Base-by-base conservation (phyloP, 1,284 basidiomycete genomes). In the Austroboletus niveus region DNA sequence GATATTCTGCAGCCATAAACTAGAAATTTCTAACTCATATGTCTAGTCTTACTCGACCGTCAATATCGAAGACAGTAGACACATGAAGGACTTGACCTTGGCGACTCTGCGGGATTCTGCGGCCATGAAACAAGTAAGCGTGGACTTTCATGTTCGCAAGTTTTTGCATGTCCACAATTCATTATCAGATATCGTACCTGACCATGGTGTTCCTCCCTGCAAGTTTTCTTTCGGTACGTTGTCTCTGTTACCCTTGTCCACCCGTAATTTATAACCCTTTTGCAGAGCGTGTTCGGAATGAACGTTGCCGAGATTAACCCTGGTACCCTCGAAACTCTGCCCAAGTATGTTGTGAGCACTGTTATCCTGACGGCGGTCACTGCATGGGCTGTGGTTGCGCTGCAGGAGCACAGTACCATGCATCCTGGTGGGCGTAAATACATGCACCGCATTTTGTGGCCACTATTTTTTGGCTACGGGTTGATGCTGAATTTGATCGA, bases 351-450 rank as follows among this genome's bases (percentile, higher is more conserved):
- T 39, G 72, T 60, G 14, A 66, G 69, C 17, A 75, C 76, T 1
- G 36, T 80, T 7, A 69, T 74, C 15, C 58, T 83, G 53, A 83
- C 80, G 0, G 36, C 66, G 4, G 14, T 77, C n/a, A 81, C 81
- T 5, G 66, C 75, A 5, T 84, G 81, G 81, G 56, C 76, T 7
- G 54, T 72, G 7, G 45, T 71, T 5, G 70, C 69, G n/a, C 47
- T 69, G 7, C 70, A 72, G 20, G 29, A 48, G 5, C 40, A 60
- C 5, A 69, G 66, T 11, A 15, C 53, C 8, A 64, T 67, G 39
- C 68, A 70, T 35, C 27, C 44, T 0, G 49, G 48, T 3, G 52
- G 52, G 35, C 5, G 10, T 32, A 1, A 48, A 32, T 5, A 56
- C 12, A 4, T 54, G 31, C 45, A 30, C 29, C 65, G 64, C 8